A percentile compares a stretch with the other conserved stretches of the same genome.
Conservation (phyloP, 1,284 basidiomycete species). For the Polyporus tsugae region DNA sequence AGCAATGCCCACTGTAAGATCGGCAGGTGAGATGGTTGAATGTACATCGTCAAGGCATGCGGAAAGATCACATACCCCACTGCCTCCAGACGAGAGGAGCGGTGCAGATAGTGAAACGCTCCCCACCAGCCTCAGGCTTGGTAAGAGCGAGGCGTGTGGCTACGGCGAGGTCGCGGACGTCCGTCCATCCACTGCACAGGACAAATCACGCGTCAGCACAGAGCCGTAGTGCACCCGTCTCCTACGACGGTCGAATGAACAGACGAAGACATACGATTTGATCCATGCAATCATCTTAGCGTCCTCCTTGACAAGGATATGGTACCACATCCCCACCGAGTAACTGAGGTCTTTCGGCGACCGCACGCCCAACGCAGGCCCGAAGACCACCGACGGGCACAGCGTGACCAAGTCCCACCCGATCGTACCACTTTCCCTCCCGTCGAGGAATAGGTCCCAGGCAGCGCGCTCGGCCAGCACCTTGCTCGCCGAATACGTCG, state of each 20-base stretch:
- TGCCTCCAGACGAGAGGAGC: constrained; percentile 45
- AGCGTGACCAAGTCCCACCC: constrained; percentile 63
- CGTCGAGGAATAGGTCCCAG: constrained; percentile 59
- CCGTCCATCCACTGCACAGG: constrained; percentile 50
- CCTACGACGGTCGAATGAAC: neutral
- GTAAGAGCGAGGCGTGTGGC: constrained; percentile 63
- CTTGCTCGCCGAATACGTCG: constrained; percentile 68
- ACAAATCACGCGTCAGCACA: neutral
- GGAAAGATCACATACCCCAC: constrained; percentile 30
- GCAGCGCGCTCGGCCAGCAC: constrained; percentile 70
- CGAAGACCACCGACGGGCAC: constrained; percentile 60
- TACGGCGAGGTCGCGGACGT: constrained; percentile 67
- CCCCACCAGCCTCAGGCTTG: constrained; percentile 59
- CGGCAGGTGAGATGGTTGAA: neutral
- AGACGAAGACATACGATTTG: neutral
- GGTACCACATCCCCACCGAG: constrained; percentile 48
- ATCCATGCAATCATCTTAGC: constrained; percentile 24
- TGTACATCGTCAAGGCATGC: neutral
- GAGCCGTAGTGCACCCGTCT: neutral
- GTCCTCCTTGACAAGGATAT: constrained; percentile 41
- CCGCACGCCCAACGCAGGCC: constrained; percentile 57
- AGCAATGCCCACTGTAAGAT: constrained; percentile 1
- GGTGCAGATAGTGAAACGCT: constrained; percentile 61
- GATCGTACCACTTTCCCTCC: constrained; percentile 54
- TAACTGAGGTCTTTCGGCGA: constrained; percentile 59